Conservation (phyloP, 139 green algal genomes). For the Chlorella ohadii region DNA sequence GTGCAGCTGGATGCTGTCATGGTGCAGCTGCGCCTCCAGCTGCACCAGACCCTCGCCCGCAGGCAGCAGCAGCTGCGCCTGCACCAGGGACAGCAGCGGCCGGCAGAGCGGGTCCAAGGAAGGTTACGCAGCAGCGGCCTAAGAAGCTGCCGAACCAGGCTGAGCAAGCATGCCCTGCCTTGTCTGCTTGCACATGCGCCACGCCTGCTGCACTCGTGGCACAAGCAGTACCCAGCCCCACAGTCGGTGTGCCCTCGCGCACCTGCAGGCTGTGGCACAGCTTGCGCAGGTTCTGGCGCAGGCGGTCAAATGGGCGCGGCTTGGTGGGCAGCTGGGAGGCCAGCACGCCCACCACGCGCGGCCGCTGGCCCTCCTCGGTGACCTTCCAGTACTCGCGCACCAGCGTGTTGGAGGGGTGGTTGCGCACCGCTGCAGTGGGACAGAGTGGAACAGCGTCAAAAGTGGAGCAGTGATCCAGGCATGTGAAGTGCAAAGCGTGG, state of each 20-base stretch:
- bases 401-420: constrained; percentile 51
- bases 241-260: background rate
- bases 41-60: constrained; percentile 30
- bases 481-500: too few species aligned
- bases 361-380: background rate
- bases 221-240: too few species aligned
- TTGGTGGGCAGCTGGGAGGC: constrained; percentile 40
- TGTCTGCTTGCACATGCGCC: too few species aligned
- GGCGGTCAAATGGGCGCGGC: constrained; percentile 49
- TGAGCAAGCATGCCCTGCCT: too few species aligned
- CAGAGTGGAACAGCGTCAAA: too few species aligned
- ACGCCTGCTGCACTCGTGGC: too few species aligned
- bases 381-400: constrained; percentile 31
- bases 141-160: too few species aligned
- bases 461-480: too few species aligned
- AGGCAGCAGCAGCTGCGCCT: constrained; percentile 41
- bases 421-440: constrained; percentile 33
- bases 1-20: constrained; percentile 35
- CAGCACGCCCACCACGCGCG: constrained; percentile 44
- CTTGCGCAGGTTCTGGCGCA: constrained; percentile 50
- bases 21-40: constrained; percentile 33
- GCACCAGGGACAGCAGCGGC: background rate
- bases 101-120: too few species aligned
- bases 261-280: constrained; percentile 41
- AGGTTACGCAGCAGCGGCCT: too few species aligned